Evolutionary conservation across 768 basidiomycete genomes (phyloP).

Genomic region (Amanita subjunquillea): DNA sequence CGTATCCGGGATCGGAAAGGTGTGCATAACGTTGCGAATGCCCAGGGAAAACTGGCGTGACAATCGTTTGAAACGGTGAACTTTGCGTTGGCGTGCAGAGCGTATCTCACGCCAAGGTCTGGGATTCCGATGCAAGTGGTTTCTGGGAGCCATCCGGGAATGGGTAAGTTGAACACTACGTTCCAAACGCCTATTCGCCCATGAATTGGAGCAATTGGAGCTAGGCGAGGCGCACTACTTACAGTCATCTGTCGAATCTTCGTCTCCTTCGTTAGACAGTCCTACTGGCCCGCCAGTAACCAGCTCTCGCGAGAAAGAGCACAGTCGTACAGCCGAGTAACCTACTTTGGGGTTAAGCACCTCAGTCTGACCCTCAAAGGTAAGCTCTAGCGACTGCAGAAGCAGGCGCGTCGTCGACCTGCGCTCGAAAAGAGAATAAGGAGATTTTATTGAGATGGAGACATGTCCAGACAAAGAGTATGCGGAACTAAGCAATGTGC

Average conservation of each 20-base stretch:
- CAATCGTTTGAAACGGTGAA: conserved; percentile 38
- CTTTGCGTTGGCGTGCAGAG: conserved; percentile 56
- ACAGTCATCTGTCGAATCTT: conserved; percentile 45
- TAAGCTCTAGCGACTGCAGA: conserved; percentile 61
- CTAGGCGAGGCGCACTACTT: conserved; percentile 10
- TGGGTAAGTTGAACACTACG: conserved; percentile 66
- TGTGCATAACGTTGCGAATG: conserved; percentile 43
- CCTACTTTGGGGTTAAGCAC: conserved; percentile 51
- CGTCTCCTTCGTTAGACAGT: conserved; percentile 53
- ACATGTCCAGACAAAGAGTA: conserved; percentile 86
- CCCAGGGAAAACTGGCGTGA: conserved; percentile 22
- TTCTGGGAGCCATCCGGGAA: conserved; percentile 89
- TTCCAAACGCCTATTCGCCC: conserved; percentile 45
- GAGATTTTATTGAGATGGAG: conserved; percentile 48
- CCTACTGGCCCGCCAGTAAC: conserved; percentile 42
- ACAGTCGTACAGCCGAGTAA: conserved; percentile 63
- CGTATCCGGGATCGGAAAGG: conserved; percentile 39
- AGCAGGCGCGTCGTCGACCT: conserved; percentile 39
- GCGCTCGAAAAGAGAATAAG: conserved; percentile 46
- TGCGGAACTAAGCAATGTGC: conserved; percentile 42
- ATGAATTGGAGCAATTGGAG: neutral
- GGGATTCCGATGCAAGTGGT: conserved; percentile 40
- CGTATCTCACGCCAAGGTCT: conserved; percentile 51
- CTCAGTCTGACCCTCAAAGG: conserved; percentile 84
- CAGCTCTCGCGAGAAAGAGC: conserved; percentile 56